These are phyloP conservation scores for Thielaviopsis populi DNA, from an alignment of 2,329 filamentous ascomycete species.

Conservation along the genomic window DNA sequence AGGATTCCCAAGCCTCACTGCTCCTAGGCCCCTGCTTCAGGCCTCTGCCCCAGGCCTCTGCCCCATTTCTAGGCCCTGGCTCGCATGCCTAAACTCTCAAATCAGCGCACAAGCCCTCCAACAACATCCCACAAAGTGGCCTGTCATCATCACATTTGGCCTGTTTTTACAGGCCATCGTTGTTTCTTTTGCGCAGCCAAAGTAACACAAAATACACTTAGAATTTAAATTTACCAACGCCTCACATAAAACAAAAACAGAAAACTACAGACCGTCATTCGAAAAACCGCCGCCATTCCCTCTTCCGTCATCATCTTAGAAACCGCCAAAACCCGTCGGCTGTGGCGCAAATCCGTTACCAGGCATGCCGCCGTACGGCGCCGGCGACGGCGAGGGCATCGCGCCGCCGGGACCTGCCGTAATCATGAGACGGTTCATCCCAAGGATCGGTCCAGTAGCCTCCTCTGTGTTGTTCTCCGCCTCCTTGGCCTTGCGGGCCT, in stretches of 20 bases:
- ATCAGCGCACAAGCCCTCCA: background rate
- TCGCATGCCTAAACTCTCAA: background rate
- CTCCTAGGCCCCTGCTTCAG: background rate
- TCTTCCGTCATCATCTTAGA: constrained; percentile 20
- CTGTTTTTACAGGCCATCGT: background rate
- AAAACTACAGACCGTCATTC: constrained; percentile 10
- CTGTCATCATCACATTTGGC: background rate
- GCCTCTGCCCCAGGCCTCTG: background rate
- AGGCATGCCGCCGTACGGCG: constrained; percentile 49
- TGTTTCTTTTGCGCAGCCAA: background rate
- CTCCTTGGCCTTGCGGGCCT: constrained; percentile 73
- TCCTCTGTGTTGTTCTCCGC: constrained; percentile 65
- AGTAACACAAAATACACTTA: background rate
- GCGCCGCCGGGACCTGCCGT: constrained; percentile 64
- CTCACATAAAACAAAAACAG: constrained; percentile 8
- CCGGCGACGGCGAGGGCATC: constrained; percentile 37
- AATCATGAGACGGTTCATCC: constrained; percentile 80
- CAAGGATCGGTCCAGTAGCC: constrained; percentile 85
- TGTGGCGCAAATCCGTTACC: constrained; percentile 83
- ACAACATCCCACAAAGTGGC: background rate
- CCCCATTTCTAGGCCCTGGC: background rate
- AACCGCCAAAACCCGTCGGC: constrained; percentile 61
- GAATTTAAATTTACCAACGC: constrained; percentile 5
- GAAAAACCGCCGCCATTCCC: constrained; percentile 5
- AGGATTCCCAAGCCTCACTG: background rate